Conservation (phyloP, 2,329 filamentous ascomycete species). For the Fusarium sp. region DNA sequence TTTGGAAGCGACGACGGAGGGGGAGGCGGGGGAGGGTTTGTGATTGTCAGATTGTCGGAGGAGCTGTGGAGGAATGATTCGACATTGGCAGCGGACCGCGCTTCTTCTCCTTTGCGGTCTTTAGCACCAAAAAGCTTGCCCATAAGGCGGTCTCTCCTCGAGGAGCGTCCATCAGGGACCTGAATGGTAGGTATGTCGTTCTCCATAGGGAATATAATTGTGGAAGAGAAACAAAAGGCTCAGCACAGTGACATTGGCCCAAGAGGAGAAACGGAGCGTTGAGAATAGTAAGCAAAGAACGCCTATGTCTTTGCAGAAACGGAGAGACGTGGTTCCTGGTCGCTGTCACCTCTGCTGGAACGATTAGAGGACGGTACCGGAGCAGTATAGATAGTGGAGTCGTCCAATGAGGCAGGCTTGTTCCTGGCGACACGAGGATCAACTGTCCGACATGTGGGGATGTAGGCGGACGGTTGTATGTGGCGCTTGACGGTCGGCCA, state of each 20-base stretch:
- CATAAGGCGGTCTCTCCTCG: slow-evolving; percentile 69
- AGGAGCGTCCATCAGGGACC: slow-evolving; percentile 56
- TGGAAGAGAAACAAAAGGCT: slow-evolving; percentile 27
- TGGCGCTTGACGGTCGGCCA: slow-evolving; percentile 41
- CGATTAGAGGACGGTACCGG: slow-evolving; percentile 38
- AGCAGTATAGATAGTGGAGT: slow-evolving; percentile 45
- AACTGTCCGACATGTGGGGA: slow-evolving; percentile 49
- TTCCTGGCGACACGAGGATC: slow-evolving; percentile 47
- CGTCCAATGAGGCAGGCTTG: slow-evolving; percentile 47
- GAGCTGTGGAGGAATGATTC: slow-evolving; percentile 70
- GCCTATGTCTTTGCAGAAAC: slow-evolving; percentile 25
- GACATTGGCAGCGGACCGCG: slow-evolving; percentile 60
- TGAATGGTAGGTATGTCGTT: slow-evolving; percentile 56
- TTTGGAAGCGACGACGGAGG: slow-evolving; percentile 58
- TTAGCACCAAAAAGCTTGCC: slow-evolving; percentile 70
- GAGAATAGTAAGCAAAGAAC: slow-evolving; percentile 32
- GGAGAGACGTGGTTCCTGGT: slow-evolving; percentile 30
- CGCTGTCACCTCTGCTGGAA: slow-evolving; percentile 33
- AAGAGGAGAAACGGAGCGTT: slow-evolving; percentile 29
- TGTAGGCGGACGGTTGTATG: slow-evolving; percentile 43
- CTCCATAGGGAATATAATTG: slow-evolving; percentile 55
- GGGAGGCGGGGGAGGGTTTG: slow-evolving; percentile 62
- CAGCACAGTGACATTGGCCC: slow-evolving; percentile 50
- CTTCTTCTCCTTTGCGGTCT: slow-evolving; percentile 54
- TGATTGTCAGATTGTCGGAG: slow-evolving; percentile 66